These are phyloP conservation scores for Rhododendron griersonianum DNA, from an alignment of 148 eudicot genomes.

Conservation along the genomic window DNA sequence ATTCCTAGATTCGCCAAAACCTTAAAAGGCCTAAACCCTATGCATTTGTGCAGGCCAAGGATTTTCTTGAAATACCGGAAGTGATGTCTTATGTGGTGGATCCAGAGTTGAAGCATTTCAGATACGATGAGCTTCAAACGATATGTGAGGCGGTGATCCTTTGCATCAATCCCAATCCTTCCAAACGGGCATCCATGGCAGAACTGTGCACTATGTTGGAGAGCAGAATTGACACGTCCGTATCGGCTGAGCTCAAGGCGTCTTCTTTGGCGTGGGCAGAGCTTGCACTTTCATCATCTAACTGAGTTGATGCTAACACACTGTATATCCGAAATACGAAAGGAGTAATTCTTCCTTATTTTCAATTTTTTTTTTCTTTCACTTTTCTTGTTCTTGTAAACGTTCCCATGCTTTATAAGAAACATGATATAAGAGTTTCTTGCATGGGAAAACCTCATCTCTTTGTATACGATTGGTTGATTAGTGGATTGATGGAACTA, in stretches of 20 bases:
- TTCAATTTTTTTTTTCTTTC: neutral
- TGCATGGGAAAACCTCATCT: constrained; percentile 1
- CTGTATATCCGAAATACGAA: constrained; percentile 23
- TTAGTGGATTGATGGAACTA: neutral
- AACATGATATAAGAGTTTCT: constrained; percentile 4
- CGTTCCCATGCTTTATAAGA: constrained; percentile 5
- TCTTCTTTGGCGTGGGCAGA: constrained; percentile 97
- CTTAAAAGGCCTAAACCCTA: neutral
- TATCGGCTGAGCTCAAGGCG: constrained; percentile 69
- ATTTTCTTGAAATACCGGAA: constrained; percentile 66
- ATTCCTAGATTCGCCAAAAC: neutral
- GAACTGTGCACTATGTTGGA: constrained; percentile 59
- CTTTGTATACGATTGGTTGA: neutral
- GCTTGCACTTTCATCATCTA: constrained; percentile 67
- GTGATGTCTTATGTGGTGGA: constrained; percentile 66
- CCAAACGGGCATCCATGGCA: constrained; percentile 42
- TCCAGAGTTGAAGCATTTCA: constrained; percentile 76
- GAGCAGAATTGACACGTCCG: constrained; percentile 59
- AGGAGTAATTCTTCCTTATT: neutral
- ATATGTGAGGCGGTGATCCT: constrained; percentile 59
- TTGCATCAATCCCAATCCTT: constrained; percentile 48
- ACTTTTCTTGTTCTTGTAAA: constrained; percentile 20
- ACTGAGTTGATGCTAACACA: constrained; percentile 34
- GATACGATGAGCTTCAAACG: constrained; percentile 55
- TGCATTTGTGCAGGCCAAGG: constrained; percentile 54